Base-by-base conservation (phyloP, 768 basidiomycete genomes). In the Guyanaporus albipodus region DNA sequence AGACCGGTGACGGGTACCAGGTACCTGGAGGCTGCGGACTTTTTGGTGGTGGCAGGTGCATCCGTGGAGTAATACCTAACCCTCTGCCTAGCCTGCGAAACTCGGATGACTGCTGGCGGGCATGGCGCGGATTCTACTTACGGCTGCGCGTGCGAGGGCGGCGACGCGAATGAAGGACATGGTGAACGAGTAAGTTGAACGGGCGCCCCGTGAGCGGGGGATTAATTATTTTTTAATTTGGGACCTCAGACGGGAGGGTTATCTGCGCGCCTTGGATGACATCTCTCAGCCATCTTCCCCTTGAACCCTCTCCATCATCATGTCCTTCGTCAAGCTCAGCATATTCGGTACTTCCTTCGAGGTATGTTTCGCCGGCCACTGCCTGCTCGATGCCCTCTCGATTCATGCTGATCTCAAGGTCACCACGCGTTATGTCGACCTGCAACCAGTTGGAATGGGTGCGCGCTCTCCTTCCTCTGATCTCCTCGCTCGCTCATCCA, bases 401-500 rank as follows among this genome's bases (percentile, higher is more conserved):
- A 59, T 58, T 38, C 44, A 38, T 38, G 31, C 47, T 48, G 50
- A 47, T 51, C 48, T 61, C 33, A 66, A 96, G 88, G 94, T 97
- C 48, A 96, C 94, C 19, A 97, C 93, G 47, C 82, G 96, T 61
- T 99, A 99, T 88, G 87, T 96, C 67, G 96, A 99, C 73, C 84
- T 99, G 10, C 95, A 98, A 63, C 95, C 95, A 23, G 95, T 98
- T 36, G 96, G 95, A 67, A 98, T 98, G 95, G 95, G 95, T 90
- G 52, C 69, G 86, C 69, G 37, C 44, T 32, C 22, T 42, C 39
- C 44, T 46, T 54, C 38, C 34, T 38, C 37, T 28, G 38, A 54
- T 48, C 46, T 32, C 18, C 15, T 34, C 27, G 14, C 52, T 17
- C 42, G 18, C 60, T 65, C 53, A 64, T 52, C 54, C 26, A 38